Evolutionary conservation across 192 early-diverging fungal genomes (phyloP), one percentile per base, ranked within the genome.

Genomic region (Thamnidium elegans): DNA sequence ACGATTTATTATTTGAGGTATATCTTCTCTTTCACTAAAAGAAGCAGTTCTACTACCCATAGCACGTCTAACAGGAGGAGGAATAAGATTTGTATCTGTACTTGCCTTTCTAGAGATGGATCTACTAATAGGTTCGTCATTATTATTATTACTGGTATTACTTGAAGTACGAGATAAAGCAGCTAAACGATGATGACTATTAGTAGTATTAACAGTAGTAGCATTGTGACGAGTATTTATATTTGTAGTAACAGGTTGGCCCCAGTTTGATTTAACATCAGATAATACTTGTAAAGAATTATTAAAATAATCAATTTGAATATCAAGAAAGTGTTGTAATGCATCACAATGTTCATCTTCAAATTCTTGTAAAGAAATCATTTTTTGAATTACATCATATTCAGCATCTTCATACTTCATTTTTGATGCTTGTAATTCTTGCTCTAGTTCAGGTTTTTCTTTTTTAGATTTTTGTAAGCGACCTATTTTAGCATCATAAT

Each of bases 361-460:
- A 55, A 85, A 86, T 19, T 94, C 90, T 68, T 92, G 88, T 61
- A 99, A 75, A 45, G 81, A 70, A 69, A 88, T 72, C 93, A 99
- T 99, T 43, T 88, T 80, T 6, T 82, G 78, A 9, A 86, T 82
- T 34, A 93, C 70, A 54, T 93, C 92, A 36, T 89, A 84, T 53
- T 89, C 82, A 17, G 91, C 90, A 61, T 97, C 96, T 59, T 99
- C 96, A 65, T 97, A 99, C 69, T 95, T 96, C 30, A 85, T 78
- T 73, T 97, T 94, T 15, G 94, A 87, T 0, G 91, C 87, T 32
- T 91, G 85, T 72, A 91, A 83, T 42, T 99, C 95, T 63, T 99
- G 92, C 62, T 94, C 94, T 60, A 91, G 83, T 21, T 91, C 86
- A 20, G 92, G 87, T 48, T 88, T 91, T 61, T 95, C 93, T 77